phyloP scores from a whole-genome alignment of 306 rosid genomes.

The Pyrus pyrifolia region DNA sequence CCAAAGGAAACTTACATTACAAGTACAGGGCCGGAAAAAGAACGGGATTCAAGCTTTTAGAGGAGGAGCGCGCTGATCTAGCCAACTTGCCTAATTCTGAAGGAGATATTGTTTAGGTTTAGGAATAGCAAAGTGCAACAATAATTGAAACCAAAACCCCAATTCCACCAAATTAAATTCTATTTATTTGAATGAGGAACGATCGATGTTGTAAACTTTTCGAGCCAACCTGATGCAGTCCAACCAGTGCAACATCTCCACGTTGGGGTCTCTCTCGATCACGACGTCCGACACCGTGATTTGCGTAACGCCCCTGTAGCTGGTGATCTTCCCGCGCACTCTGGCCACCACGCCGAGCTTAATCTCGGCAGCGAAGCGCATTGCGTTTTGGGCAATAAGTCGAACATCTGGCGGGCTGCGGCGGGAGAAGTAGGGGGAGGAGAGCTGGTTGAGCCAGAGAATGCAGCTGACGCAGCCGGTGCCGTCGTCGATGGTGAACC shows the following conservation, averaged over 20 bases:
- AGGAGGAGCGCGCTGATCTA: too few species aligned
- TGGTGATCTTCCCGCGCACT: conserved; percentile 53
- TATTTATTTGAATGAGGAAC: neutral
- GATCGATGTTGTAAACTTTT: conserved; percentile 42
- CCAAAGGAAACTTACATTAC: too few species aligned
- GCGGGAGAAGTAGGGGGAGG: conserved; percentile 43
- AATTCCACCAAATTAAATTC: neutral
- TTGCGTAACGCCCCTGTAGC: conserved; percentile 48
- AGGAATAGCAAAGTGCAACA: neutral
- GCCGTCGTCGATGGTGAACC: conserved; percentile 63
- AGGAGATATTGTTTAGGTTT: neutral
- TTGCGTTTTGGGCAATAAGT: conserved; percentile 29
- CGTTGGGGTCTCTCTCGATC: conserved; percentile 66
- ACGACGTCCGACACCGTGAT: conserved; percentile 68
- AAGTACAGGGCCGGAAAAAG: too few species aligned
- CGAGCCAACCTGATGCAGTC: conserved; percentile 60
- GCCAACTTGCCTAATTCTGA: too few species aligned
- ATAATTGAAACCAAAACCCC: neutral
- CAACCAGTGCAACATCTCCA: conserved; percentile 62
- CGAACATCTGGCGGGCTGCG: conserved; percentile 40
- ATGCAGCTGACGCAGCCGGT: conserved; percentile 57
- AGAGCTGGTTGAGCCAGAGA: conserved; percentile 73
- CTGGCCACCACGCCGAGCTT: conserved; percentile 48
- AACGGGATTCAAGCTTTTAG: accelerated
- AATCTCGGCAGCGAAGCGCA: conserved; percentile 25